Evolutionary conservation across 1,139 yeast species (phyloP), one percentile per base, ranked within the genome.

Genomic region (Candida sanyaensis): DNA sequence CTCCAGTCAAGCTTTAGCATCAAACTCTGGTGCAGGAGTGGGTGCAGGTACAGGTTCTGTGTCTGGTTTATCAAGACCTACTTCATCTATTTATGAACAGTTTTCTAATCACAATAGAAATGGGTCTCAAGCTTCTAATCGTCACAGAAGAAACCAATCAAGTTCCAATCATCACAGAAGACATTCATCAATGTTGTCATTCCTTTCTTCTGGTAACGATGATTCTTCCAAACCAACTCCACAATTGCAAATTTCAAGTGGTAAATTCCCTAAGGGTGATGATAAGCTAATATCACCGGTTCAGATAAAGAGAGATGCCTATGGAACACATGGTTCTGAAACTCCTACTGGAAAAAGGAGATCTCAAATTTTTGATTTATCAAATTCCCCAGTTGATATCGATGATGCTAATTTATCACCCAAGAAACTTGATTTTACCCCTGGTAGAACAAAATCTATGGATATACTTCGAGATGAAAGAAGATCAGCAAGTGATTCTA

Each of bases 181-280:
- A 50, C 78, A 75, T 53, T 75, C 81, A 0, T 75, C 81, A 0
- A 65, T 77, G 33, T 76, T 77, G 53, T 73, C 75, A 55, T 77
- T 75, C 51, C 57, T 75, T 42, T 71, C 78, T 2, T 41, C 44
- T 5, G 68, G 66, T 6, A 55, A 55, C 39, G 55, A 51, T 23
- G 43, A 43, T 26, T 13, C 37, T 5, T 29, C 41, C 2, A 40
- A 42, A 31, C 21, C 37, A 17, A 45, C 46, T 2, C 47, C 44
- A 41, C 29, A 40, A 36, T 34, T 41, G 12, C 37, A 28, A 8
- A 6, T 27, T 7, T 37, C 41, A 12, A 30, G 31, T 34, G 36
- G 37, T 24, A 37, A 27, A 37, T 48, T 34, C 23, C 2, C 29
- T 24, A 37, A 27, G 8, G 27, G 29, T 31, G 55, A 46, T 37